Base-by-base conservation (phyloP, 306 rosid species). In the Lathyrus oleraceus region DNA sequence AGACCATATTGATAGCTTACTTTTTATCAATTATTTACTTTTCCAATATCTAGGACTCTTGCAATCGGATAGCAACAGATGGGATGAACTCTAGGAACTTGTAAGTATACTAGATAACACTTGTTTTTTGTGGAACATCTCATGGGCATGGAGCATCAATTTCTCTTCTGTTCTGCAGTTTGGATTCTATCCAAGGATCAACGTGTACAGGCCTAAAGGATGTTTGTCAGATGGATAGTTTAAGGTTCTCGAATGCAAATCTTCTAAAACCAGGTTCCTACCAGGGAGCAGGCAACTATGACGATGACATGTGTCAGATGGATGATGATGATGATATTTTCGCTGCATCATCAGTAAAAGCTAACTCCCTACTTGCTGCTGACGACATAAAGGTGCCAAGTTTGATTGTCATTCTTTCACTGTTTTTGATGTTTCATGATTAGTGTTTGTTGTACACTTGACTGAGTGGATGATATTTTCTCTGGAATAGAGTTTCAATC, bases 281-380 rank as follows among this genome's bases (percentile, higher is more conserved):
- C 64, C 83, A 84, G 75, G 80, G 88, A 71, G 71, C 82, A 19
- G 71, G 60, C 80, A 87, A 75, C 68, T 44, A 58, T 75, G 88
- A 81, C 19, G 92, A 86, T 57, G 96, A 89, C 60, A 85, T 92
- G 91, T 89, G 96, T 75, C 96, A 76, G 67, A 86, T 88, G 58
- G 96, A 88, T 78, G 84, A 85, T 78, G 56, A 80, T 72, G 93
- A 92, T 76, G 90, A 86, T 38, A 61, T 86, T 53, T 56, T 82
- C 44, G 71, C 61, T 72, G 83, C 51, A 79, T 78, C 92, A 73
- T 80, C 87, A 58, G 82, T 70, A 67, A 85, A 88, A 76, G 72
- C 83, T 57, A 77, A 53, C 52, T 83, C 91, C 52, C 61, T 64
- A 32, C 65, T 73, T 66, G 81, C 80, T 30, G 73, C 87, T 42